phyloP scores from a whole-genome alignment of 805 yeast species.

The Kuraishia cidri region DNA sequence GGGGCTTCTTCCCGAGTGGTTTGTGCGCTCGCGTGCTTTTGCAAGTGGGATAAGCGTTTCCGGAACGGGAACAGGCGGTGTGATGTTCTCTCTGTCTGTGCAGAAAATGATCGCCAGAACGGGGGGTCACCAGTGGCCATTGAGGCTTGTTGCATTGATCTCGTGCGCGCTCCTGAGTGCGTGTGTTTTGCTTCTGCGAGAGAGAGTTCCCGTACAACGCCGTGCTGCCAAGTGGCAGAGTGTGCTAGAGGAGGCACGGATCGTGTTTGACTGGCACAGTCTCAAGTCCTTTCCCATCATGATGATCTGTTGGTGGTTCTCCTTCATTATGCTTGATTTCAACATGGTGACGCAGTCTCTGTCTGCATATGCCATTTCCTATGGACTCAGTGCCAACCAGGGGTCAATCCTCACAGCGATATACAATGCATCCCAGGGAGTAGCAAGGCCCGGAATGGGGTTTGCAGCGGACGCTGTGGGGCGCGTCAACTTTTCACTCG shows the following conservation, averaged over 20 bases:
- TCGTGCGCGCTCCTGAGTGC: slow-evolving; percentile 24
- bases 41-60: slow-evolving; percentile 40
- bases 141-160: slow-evolving; percentile 30
- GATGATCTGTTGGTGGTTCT: slow-evolving; percentile 16
- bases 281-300: slow-evolving; percentile 9
- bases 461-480: slow-evolving; percentile 33
- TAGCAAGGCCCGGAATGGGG: slow-evolving; percentile 43
- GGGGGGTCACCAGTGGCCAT: slow-evolving; percentile 32
- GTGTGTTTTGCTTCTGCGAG: slow-evolving; percentile 22
- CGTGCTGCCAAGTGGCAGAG: slow-evolving; percentile 6
- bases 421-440: slow-evolving; percentile 33
- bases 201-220: slow-evolving; percentile 6
- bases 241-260: slow-evolving; percentile 6
- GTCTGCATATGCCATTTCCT: slow-evolving; percentile 33
- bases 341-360: slow-evolving; percentile 34
- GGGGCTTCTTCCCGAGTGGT: slow-evolving; percentile 39
- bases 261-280: slow-evolving; percentile 8
- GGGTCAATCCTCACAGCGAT: slow-evolving; percentile 37
- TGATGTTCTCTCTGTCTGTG: slow-evolving; percentile 33
- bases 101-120: slow-evolving; percentile 28
- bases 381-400: slow-evolving; percentile 32
- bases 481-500: slow-evolving; percentile 33
- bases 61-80: slow-evolving; percentile 45
- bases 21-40: slow-evolving; percentile 30
- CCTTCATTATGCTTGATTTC: slow-evolving; percentile 28